These are phyloP conservation scores for Globisporangium perplexum DNA, from an alignment of 352 stramenopile genomes.

Conservation along the genomic window DNA sequence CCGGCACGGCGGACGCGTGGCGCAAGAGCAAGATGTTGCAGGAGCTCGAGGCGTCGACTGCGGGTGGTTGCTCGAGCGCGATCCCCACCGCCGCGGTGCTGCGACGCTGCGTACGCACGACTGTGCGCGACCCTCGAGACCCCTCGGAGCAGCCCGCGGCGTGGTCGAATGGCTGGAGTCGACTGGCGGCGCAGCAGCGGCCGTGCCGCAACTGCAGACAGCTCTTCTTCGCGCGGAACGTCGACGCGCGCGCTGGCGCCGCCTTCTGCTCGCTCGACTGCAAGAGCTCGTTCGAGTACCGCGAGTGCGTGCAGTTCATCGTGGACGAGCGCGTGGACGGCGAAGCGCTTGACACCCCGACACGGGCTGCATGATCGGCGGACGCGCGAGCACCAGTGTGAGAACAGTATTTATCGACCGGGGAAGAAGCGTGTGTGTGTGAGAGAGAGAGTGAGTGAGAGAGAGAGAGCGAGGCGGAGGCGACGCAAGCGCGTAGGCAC, in stretches of 20 bases:
- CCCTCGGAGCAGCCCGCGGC: neutral
- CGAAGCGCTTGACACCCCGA: neutral
- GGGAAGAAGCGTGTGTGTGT: neutral
- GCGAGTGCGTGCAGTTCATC: conserved; percentile 27
- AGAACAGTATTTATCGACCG: neutral
- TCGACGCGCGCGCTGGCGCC: no score
- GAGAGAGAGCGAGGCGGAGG: neutral
- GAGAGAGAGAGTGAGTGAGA: neutral
- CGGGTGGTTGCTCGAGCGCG: neutral
- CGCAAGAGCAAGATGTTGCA: conserved; percentile 34
- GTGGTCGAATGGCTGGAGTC: conserved; percentile 8
- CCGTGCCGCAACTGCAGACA: conserved; percentile 47
- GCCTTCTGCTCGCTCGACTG: conserved; percentile 63
- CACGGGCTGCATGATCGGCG: neutral
- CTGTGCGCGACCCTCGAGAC: neutral
- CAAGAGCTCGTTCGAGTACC: conserved; percentile 54
- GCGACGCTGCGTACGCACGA: neutral
- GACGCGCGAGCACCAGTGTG: neutral
- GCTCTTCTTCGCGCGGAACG: conserved; percentile 31
- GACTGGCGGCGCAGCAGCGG: conserved; percentile 30
- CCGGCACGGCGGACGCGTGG: conserved; percentile 21
- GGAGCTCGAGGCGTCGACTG: conserved; percentile 27
- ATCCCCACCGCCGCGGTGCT: conserved; percentile 11
- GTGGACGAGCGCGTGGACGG: conserved; percentile 24
- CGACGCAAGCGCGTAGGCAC: neutral